These are phyloP conservation scores for Glomus cerebriforme DNA, from an alignment of 192 early-diverging fungal genomes.

Conservation along the genomic window DNA sequence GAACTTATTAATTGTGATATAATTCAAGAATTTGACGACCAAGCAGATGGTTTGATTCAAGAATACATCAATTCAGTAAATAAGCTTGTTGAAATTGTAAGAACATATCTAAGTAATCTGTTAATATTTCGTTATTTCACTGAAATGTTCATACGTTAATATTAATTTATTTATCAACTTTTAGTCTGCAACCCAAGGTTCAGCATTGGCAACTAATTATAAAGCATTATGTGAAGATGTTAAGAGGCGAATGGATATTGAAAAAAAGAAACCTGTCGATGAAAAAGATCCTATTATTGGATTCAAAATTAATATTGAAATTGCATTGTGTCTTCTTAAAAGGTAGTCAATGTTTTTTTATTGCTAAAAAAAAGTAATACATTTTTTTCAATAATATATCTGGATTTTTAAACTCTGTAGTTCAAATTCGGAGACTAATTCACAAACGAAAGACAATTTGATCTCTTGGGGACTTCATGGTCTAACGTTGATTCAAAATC, in stretches of 20 bases:
- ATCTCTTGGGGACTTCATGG: constrained; percentile 12
- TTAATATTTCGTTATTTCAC: not conserved
- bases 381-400: not conserved
- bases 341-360: not conserved
- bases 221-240: not conserved
- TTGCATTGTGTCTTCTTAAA: not conserved
- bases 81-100: not conserved
- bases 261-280: not conserved
- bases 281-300: constrained; percentile 2
- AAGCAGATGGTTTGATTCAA: not conserved
- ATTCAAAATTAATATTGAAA: constrained; percentile 5
- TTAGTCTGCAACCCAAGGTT: not conserved
- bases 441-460: not conserved
- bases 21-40: not conserved
- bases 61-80: constrained; percentile 2
- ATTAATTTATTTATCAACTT: not conserved
- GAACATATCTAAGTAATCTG: not conserved
- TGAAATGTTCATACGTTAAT: not conserved
- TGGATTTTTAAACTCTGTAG: not conserved
- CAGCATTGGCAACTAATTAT: not conserved
- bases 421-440: not conserved
- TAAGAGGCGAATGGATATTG: constrained; percentile 13
- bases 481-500: not conserved
- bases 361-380: not conserved
- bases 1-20: not conserved